phyloP scores from a whole-genome alignment of 2,329 filamentous ascomycete genomes.

The Ceratocystis cacaofunesta region DNA sequence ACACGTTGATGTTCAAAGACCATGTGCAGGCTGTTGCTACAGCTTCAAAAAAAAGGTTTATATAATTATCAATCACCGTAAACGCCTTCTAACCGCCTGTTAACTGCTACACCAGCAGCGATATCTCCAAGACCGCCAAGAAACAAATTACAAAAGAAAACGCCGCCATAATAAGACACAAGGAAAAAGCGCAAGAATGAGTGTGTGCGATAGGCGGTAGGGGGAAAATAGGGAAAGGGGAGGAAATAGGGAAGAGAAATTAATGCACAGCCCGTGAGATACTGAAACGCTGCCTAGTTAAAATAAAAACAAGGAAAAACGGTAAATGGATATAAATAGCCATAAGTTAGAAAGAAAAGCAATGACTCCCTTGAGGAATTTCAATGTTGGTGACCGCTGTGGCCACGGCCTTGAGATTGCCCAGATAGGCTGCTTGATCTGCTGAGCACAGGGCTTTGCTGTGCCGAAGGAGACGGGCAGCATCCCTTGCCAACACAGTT shows the following conservation, averaged over 20 bases:
- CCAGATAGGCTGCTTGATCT: conserved; percentile 11
- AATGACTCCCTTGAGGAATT: background rate
- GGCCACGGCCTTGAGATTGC: conserved; percentile 10
- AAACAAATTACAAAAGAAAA: background rate
- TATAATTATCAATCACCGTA: background rate
- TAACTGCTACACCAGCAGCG: background rate
- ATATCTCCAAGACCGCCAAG: conserved; percentile 7
- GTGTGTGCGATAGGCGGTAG: background rate
- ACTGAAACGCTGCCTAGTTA: background rate
- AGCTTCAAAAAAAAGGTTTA: background rate
- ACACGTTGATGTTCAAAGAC: too few species aligned
- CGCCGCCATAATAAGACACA: background rate
- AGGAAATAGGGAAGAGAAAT: background rate
- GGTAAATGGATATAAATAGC: background rate
- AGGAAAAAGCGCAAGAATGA: background rate
- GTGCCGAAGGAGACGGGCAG: conserved; percentile 23
- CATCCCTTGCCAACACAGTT: conserved; percentile 33
- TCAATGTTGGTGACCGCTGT: conserved; percentile 11
- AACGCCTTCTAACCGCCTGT: background rate
- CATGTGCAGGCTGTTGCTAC: background rate
- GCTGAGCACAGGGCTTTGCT: conserved; percentile 13
- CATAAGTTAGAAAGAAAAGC: background rate
- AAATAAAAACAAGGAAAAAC: background rate
- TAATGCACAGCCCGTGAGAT: background rate
- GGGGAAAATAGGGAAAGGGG: background rate